Evolutionary conservation across 495 filamentous ascomycete genomes (phyloP).

Genomic region (Halenospora varia): DNA sequence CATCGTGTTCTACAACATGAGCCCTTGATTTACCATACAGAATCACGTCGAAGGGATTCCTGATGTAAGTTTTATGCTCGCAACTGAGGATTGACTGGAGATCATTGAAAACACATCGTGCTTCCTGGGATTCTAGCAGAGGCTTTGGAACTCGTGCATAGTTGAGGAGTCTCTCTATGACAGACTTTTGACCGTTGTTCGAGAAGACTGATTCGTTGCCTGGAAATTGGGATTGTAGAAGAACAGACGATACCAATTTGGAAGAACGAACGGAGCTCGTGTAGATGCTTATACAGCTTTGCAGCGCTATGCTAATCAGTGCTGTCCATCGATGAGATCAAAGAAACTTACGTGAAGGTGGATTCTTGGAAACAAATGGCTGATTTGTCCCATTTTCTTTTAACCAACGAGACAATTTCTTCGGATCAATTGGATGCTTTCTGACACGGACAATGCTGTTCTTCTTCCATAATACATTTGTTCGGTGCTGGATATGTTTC

Average conservation of each 20-base stretch:
- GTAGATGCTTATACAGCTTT: too few species aligned
- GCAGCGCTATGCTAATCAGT: too few species aligned
- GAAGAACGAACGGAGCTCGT: too few species aligned
- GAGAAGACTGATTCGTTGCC: background rate
- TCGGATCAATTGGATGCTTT: slow-evolving; percentile 7
- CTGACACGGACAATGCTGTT: slow-evolving; percentile 1
- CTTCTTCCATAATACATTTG: background rate
- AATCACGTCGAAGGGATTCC: too few species aligned
- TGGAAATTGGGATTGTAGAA: background rate
- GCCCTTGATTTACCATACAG: background rate
- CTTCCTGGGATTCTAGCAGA: background rate
- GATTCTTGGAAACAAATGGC: too few species aligned
- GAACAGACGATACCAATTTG: background rate
- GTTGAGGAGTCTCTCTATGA: background rate
- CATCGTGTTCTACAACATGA: background rate
- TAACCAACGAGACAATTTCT: too few species aligned
- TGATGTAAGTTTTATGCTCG: background rate
- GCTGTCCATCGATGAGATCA: too few species aligned
- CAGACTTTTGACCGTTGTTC: background rate
- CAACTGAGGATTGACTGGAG: background rate
- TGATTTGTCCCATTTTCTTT: too few species aligned
- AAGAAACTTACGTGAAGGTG: too few species aligned
- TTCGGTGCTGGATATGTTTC: slow-evolving; percentile 9
- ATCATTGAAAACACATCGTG: background rate
- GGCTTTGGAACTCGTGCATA: background rate